These are phyloP conservation scores for Panicum virgatum DNA, from an alignment of 202 grass and related monocot species.

Conservation along the genomic window DNA sequence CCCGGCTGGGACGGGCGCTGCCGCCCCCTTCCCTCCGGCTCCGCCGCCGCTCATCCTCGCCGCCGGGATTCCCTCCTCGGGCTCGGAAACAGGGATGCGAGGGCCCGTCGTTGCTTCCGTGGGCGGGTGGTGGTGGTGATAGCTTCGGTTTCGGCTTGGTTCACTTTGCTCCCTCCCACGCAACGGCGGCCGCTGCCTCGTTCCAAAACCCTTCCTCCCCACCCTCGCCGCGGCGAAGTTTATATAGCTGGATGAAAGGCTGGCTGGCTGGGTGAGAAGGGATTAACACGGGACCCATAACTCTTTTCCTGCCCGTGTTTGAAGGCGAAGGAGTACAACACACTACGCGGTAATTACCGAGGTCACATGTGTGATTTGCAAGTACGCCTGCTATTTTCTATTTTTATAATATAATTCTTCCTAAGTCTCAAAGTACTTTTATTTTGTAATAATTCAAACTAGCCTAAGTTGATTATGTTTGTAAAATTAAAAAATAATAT, in stretches of 20 bases:
- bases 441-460: too few relatives aligned
- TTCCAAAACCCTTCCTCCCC: slow-evolving; percentile 67
- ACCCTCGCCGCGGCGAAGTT: slow-evolving; percentile 19
- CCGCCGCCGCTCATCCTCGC: slow-evolving; percentile 69
- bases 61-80: slow-evolving; percentile 40
- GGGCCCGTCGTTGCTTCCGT: neutral
- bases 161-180: slow-evolving; percentile 46
- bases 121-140: neutral
- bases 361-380: neutral
- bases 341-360: neutral
- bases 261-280: slow-evolving; percentile 1
- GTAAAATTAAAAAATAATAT: too few relatives aligned
- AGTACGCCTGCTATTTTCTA: neutral
- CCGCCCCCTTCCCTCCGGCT: slow-evolving; percentile 52
- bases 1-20: slow-evolving; percentile 61
- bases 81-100: slow-evolving; percentile 6
- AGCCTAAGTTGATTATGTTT: too few relatives aligned
- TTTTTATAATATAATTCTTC: too few relatives aligned
- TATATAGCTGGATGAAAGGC: slow-evolving; percentile 40
- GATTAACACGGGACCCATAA: neutral
- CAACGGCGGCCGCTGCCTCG: slow-evolving; percentile 62
- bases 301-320: neutral
- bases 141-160: slow-evolving; percentile 52
- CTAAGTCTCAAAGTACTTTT: too few relatives aligned
- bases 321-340: neutral